Conservation (phyloP, 1,284 basidiomycete genomes). For the Agaricales sp. region DNA sequence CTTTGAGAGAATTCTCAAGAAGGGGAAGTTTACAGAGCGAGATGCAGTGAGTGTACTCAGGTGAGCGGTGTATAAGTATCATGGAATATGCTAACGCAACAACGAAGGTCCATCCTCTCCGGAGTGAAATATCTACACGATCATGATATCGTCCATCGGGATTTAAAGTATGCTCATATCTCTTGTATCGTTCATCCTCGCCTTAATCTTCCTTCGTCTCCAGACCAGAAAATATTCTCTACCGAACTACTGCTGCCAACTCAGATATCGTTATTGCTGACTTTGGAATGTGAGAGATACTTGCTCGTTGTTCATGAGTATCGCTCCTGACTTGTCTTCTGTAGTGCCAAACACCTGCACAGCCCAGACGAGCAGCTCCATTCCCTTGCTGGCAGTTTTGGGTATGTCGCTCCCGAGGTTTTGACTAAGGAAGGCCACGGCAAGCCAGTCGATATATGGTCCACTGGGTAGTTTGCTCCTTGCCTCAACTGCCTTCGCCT, state of each 20-base stretch:
- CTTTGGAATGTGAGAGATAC: constrained; percentile 77
- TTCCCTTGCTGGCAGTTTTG: constrained; percentile 82
- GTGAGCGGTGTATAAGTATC: constrained; percentile 33
- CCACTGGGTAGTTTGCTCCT: constrained; percentile 57
- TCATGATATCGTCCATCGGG: constrained; percentile 86
- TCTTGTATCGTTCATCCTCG: constrained; percentile 2
- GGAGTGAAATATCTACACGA: constrained; percentile 80
- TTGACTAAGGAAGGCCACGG: constrained; percentile 78
- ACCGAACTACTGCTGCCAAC: constrained; percentile 62
- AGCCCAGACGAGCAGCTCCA: constrained; percentile 70
- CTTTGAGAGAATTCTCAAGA: constrained; percentile 74
- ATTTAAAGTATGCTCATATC: constrained; percentile 57
- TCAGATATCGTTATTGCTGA: constrained; percentile 89
- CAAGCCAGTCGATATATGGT: constrained; percentile 92
- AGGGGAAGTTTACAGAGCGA: constrained; percentile 84
- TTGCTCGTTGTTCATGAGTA: constrained; percentile 1
- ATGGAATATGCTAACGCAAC: not conserved
- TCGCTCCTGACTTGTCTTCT: constrained; percentile 5
- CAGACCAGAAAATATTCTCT: constrained; percentile 91
- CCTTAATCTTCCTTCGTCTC: not conserved
- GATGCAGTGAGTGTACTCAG: constrained; percentile 71
- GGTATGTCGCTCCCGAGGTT: constrained; percentile 93
- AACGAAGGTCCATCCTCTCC: constrained; percentile 58
- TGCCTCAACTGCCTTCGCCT: constrained; percentile 4
- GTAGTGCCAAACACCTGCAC: constrained; percentile 78